phyloP scores from a whole-genome alignment of 1,284 basidiomycete species.

The Rhodotorula sp. region DNA sequence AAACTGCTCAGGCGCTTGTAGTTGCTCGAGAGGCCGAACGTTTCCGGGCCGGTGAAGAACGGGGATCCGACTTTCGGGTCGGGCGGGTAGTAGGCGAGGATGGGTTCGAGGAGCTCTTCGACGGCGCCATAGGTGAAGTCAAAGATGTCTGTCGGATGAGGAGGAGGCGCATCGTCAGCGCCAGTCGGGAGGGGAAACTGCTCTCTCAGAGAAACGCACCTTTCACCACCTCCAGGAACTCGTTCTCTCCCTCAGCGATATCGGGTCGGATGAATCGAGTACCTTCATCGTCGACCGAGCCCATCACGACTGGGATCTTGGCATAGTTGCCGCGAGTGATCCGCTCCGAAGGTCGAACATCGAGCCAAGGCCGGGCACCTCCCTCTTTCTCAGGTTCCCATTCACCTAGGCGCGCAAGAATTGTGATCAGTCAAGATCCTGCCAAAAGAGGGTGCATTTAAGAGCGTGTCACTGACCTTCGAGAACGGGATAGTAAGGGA shows the following conservation, averaged over 20 bases:
- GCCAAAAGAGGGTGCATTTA: no score
- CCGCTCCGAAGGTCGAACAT: slow-evolving; percentile 28
- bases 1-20: slow-evolving; percentile 26
- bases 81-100: slow-evolving; percentile 29
- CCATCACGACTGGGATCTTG: slow-evolving; percentile 35
- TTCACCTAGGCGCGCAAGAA: slow-evolving; percentile 7
- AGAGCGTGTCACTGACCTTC: slow-evolving; percentile 4
- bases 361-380: slow-evolving; percentile 27
- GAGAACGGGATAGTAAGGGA: slow-evolving; percentile 33
- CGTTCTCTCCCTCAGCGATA: slow-evolving; percentile 8
- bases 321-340: slow-evolving; percentile 30
- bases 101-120: slow-evolving; percentile 33
- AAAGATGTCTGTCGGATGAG: slow-evolving; percentile 16
- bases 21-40: slow-evolving; percentile 21
- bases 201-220: slow-evolving; percentile 10
- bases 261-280: slow-evolving; percentile 18
- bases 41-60: slow-evolving; percentile 19
- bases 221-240: slow-evolving; percentile 21
- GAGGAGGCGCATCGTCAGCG: no score
- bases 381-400: slow-evolving; percentile 16
- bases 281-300: slow-evolving; percentile 31
- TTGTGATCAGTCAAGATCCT: not conserved
- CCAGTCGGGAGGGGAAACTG: not conserved
- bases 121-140: slow-evolving; percentile 38
- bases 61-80: slow-evolving; percentile 23